A percentile compares a stretch with the other conserved stretches of the same genome.
These are phyloP conservation scores for Aureobasidium sp. DNA, from an alignment of 2,329 filamentous ascomycete genomes.

Conservation along the genomic window DNA sequence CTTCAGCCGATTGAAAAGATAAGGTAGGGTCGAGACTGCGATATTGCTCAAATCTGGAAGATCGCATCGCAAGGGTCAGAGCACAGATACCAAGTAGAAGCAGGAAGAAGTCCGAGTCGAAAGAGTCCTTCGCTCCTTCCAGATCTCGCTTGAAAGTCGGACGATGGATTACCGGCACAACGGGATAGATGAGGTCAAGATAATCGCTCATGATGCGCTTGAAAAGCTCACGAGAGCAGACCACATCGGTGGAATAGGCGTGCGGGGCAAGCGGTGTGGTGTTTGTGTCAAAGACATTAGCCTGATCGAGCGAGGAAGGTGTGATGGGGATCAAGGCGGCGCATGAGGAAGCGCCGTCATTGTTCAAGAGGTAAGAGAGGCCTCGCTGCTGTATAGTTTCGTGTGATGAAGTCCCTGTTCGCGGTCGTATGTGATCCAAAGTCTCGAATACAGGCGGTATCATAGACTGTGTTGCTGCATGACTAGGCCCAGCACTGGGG, in stretches of 20 bases:
- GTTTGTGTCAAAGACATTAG: background rate
- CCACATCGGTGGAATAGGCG: background rate
- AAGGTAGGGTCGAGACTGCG: background rate
- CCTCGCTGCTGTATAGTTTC: too few species aligned
- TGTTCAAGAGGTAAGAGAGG: background rate
- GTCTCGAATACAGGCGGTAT: too few species aligned
- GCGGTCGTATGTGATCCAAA: too few species aligned
- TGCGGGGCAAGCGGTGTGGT: background rate
- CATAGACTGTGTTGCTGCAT: too few species aligned
- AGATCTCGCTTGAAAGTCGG: background rate
- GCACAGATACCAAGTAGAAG: constrained; percentile 4
- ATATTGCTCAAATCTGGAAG: constrained; percentile 5
- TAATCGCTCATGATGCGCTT: constrained; percentile 6
- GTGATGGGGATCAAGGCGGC: background rate
- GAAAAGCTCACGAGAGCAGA: background rate
- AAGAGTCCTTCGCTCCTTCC: background rate
- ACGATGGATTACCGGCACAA: constrained; percentile 8
- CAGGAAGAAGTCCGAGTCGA: background rate
- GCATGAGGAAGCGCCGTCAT: background rate
- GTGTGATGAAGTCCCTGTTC: too few species aligned
- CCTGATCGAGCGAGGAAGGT: background rate
- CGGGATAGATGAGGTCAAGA: background rate
- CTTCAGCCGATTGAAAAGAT: background rate
- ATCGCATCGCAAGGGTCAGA: background rate
- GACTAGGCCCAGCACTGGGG: too few species aligned